Percentiles rank a stretch among this genome's conserved stretches.
Conservation (phyloP, 306 rosid genomes). For the Pyrus betulifolia region DNA sequence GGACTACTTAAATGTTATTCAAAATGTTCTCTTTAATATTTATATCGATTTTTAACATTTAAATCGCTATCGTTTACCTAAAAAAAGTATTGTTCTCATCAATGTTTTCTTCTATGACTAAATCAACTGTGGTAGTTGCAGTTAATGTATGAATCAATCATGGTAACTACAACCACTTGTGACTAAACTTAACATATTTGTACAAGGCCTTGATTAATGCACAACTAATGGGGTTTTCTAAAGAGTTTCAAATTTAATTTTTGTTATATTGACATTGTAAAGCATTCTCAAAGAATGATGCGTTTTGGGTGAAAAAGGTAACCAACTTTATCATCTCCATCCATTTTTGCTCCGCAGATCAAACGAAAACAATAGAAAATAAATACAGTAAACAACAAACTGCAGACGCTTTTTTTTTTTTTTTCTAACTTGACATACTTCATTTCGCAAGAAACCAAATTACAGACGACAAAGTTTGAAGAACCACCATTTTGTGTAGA, state of each 20-base stretch:
- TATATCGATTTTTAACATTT: too few relatives aligned
- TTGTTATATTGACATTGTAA: neutral
- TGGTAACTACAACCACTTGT: neutral
- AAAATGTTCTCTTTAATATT: too few relatives aligned
- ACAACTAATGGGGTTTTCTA: neutral
- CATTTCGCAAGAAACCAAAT: constrained; percentile 1
- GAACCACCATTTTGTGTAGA: neutral
- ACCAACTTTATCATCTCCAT: neutral
- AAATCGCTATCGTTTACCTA: too few relatives aligned
- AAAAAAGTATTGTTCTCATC: too few relatives aligned
- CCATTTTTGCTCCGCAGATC: neutral
- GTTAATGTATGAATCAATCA: neutral
- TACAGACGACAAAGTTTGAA: neutral
- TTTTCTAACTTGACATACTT: neutral
- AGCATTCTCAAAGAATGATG: neutral
- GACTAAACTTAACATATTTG: neutral
- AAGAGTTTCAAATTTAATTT: neutral
- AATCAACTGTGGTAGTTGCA: too few relatives aligned
- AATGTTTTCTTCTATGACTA: too few relatives aligned
- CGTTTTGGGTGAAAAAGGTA: neutral
- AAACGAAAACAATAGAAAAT: neutral
- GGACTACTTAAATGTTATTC: too few relatives aligned
- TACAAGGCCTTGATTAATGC: neutral
- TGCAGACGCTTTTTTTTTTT: neutral
- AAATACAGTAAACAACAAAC: neutral